Evolutionary conservation across 75 land plant genomes (phyloP).

Genomic region (Isoetes taiwanensis): DNA sequence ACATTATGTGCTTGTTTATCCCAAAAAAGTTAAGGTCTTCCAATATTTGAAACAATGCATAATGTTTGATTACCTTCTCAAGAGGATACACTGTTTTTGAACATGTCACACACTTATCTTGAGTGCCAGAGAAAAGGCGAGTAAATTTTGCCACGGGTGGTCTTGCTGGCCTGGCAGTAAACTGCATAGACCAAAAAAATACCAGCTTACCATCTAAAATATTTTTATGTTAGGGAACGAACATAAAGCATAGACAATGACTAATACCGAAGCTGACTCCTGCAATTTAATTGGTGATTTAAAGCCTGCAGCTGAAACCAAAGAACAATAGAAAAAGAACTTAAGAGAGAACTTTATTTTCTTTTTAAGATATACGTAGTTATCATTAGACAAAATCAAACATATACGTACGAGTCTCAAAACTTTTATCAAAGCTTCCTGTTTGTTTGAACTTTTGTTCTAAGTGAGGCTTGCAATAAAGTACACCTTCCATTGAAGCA

Average conservation of each 20-base stretch:
- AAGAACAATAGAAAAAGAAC: no score
- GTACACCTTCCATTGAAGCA: conserved; percentile 63
- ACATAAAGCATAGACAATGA: background rate
- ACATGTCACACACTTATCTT: conserved; percentile 40
- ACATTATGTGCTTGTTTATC: no score
- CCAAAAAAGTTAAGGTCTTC: no score
- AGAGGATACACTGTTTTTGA: conserved; percentile 45
- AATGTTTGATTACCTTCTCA: no score
- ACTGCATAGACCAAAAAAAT: background rate
- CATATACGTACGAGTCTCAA: conserved; percentile 23
- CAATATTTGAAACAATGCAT: no score
- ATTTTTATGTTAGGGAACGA: no score
- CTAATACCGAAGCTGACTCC: background rate
- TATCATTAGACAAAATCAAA: background rate
- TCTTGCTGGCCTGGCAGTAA: background rate
- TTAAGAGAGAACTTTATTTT: no score
- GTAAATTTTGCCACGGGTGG: conserved; percentile 12
- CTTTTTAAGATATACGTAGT: no score
- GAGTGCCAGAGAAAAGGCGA: conserved; percentile 33
- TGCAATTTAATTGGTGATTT: background rate
- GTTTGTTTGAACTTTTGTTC: conserved; percentile 58
- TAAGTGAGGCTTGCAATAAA: conserved; percentile 67
- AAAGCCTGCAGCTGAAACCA: background rate
- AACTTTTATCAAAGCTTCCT: conserved; percentile 52
- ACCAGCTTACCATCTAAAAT: no score